These are phyloP conservation scores for Carex scoparia DNA, from an alignment of 176 grass and related monocot genomes.

Conservation along the genomic window DNA sequence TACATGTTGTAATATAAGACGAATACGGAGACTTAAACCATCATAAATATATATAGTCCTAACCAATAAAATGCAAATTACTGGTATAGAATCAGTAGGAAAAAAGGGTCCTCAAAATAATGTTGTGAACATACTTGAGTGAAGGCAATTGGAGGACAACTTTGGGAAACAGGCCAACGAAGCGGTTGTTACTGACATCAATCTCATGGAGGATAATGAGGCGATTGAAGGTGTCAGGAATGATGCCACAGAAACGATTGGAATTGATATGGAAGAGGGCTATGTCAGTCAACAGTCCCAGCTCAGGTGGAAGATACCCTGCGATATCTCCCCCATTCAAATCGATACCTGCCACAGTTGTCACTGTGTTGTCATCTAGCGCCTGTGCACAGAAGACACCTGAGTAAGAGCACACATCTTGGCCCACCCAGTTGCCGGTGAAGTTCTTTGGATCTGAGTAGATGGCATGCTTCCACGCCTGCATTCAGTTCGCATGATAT, in stretches of 20 bases:
- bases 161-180: conserved; percentile 35
- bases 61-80: neutral
- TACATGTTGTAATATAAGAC: neutral
- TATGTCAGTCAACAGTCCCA: conserved; percentile 35
- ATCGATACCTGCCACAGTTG: conserved; percentile 34
- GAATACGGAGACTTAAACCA: neutral
- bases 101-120: neutral
- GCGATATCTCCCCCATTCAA: conserved; percentile 39
- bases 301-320: conserved; percentile 29
- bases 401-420: conserved; percentile 27
- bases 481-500: neutral
- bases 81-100: neutral
- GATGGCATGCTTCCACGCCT: conserved; percentile 34
- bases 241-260: conserved; percentile 41
- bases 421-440: conserved; percentile 39
- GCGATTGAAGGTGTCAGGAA: conserved; percentile 37
- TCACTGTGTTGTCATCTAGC: conserved; percentile 19
- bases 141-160: conserved; percentile 23
- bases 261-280: conserved; percentile 43
- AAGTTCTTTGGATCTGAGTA: conserved; percentile 45
- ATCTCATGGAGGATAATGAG: conserved; percentile 33
- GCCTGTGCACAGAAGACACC: conserved; percentile 39
- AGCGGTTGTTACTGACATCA: conserved; percentile 42
- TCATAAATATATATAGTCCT: neutral
- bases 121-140: conserved; percentile 22